Evolutionary conservation across 331 rosid species (phyloP).

Genomic region (Rhamnella rubrinervis): DNA sequence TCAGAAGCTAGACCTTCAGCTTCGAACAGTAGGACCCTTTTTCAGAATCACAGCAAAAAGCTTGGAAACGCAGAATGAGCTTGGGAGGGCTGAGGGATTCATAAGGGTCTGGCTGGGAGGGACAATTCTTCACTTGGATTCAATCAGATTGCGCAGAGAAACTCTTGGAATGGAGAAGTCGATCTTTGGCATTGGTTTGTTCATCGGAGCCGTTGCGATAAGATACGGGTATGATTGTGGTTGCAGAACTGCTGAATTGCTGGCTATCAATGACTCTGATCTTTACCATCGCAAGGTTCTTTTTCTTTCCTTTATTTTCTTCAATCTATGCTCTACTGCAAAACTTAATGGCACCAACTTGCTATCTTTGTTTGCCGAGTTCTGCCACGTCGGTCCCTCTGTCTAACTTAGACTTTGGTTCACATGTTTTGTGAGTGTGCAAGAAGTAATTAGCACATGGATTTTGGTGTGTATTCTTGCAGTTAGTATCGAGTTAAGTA

Average conservation of each 20-base stretch:
- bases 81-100: conserved; percentile 81
- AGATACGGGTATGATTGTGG: conserved; percentile 74
- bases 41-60: conserved; percentile 80
- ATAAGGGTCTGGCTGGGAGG: conserved; percentile 60
- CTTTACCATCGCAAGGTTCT: conserved; percentile 80
- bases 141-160: conserved; percentile 65
- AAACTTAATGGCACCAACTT: too few relatives aligned
- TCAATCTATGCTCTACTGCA: background rate
- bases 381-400: too few relatives aligned
- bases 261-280: conserved; percentile 82
- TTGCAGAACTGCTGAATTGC: conserved; percentile 62
- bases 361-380: too few relatives aligned
- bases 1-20: conserved; percentile 65
- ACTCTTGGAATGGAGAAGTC: conserved; percentile 84
- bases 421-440: too few relatives aligned
- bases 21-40: conserved; percentile 80
- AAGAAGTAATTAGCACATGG: too few relatives aligned
- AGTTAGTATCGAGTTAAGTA: background rate
- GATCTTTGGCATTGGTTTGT: conserved; percentile 84
- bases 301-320: background rate
- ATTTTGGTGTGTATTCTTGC: background rate
- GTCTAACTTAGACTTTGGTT: too few relatives aligned
- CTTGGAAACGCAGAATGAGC: conserved; percentile 45
- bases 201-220: conserved; percentile 83
- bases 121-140: conserved; percentile 79